Evolutionary conservation across 495 filamentous ascomycete genomes (phyloP).

Genomic region (Neurospora africana): DNA sequence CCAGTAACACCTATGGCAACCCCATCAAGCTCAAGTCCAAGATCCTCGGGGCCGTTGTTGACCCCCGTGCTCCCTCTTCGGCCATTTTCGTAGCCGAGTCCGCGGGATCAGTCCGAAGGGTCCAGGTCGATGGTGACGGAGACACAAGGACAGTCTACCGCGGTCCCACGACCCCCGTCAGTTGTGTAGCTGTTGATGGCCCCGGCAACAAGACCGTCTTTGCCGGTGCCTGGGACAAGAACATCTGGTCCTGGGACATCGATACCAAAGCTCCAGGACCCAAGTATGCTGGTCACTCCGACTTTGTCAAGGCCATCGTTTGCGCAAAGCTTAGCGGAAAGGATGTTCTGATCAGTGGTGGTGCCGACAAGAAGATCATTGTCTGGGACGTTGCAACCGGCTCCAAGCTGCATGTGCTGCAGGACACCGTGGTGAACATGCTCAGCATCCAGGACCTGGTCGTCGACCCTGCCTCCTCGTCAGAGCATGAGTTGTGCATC

Average conservation of each 20-base stretch:
- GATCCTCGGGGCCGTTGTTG: conserved; percentile 62
- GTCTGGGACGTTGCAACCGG: conserved; percentile 67
- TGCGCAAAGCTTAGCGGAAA: conserved; percentile 43
- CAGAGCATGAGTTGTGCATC: conserved; percentile 40
- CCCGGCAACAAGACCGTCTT: conserved; percentile 49
- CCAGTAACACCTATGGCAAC: conserved; percentile 69
- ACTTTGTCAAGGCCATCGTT: conserved; percentile 79
- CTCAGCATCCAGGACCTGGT: conserved; percentile 66
- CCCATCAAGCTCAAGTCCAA: conserved; percentile 78
- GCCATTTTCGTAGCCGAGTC: conserved; percentile 76
- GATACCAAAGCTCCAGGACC: conserved; percentile 37
- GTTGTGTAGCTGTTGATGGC: conserved; percentile 61
- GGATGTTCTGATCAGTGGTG: conserved; percentile 70
- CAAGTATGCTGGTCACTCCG: conserved; percentile 67
- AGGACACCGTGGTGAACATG: conserved; percentile 53
- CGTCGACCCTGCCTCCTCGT: conserved; percentile 52
- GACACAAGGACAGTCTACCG: conserved; percentile 42
- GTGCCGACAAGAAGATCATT: conserved; percentile 75
- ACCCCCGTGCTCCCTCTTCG: conserved; percentile 48
- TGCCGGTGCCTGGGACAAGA: conserved; percentile 89
- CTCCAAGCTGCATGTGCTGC: conserved; percentile 57
- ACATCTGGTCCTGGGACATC: conserved; percentile 72
- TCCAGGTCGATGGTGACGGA: conserved; percentile 53
- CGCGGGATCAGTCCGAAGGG: conserved; percentile 59
- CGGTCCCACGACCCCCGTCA: conserved; percentile 70